A percentile compares a stretch with the other conserved stretches of the same genome.
Evolutionary conservation across 129 eudicot species (phyloP).

Genomic region (Flaveria brownii): DNA sequence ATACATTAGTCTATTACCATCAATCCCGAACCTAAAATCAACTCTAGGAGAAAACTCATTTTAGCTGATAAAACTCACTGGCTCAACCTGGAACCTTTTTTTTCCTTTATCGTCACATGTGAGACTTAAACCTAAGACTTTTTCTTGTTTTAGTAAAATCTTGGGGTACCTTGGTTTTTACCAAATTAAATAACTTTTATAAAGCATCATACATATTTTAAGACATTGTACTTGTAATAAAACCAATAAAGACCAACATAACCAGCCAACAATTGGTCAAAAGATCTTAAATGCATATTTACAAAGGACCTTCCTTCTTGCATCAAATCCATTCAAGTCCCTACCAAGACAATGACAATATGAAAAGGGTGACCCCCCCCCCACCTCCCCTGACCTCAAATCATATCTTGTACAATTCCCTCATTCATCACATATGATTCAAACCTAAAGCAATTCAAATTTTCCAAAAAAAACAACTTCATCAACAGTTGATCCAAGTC

Average conservation of each 20-base stretch:
- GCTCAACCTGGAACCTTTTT: too few relatives aligned
- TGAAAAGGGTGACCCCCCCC: conserved; percentile 32
- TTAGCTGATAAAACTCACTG: too few relatives aligned
- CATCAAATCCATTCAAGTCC: conserved; percentile 42
- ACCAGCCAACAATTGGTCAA: conserved; percentile 42
- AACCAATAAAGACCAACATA: conserved; percentile 9
- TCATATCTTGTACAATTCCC: conserved; percentile 27
- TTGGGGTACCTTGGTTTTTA: not conserved
- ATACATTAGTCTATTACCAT: too few relatives aligned
- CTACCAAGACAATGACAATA: conserved; percentile 38
- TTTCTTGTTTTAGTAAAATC: too few relatives aligned
- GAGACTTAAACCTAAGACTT: too few relatives aligned
- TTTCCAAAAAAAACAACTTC: conserved; percentile 24
- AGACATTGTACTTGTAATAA: not conserved
- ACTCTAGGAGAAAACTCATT: too few relatives aligned
- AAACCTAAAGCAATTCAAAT: conserved; percentile 10
- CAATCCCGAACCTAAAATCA: too few relatives aligned
- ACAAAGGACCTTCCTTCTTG: conserved; percentile 38
- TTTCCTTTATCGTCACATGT: too few relatives aligned
- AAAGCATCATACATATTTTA: not conserved
- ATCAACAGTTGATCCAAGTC: not conserved
- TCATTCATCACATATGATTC: conserved; percentile 31
- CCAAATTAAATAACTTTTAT: not conserved
- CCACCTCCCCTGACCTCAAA: conserved; percentile 18
- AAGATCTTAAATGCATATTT: conserved; percentile 33